A percentile compares a stretch with the other conserved stretches of the same genome.
Evolutionary conservation across 352 stramenopile species (phyloP).

Genomic region (Globisporangium apiculatum): DNA sequence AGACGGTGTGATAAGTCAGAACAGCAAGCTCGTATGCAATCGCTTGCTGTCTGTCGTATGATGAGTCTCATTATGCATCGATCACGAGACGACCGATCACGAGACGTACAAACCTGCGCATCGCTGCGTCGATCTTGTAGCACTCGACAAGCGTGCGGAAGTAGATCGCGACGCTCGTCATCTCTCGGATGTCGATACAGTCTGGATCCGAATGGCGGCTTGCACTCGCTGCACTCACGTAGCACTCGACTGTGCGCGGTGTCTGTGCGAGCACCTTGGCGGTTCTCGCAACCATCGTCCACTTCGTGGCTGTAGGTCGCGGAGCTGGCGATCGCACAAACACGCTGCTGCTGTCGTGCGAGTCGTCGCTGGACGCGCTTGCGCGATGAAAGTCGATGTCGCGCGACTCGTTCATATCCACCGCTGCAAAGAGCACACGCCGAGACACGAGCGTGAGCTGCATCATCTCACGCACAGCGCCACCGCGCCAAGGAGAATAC

Average conservation of each 20-base stretch:
- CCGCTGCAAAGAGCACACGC: not conserved
- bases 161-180: conserved; percentile 25
- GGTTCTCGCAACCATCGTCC: conserved; percentile 30
- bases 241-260: conserved; percentile 6
- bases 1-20: too few relatives aligned
- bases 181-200: conserved; percentile 5
- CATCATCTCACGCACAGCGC: not conserved
- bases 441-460: not conserved
- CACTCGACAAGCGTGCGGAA: conserved; percentile 39
- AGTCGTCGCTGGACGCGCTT: too few relatives aligned
- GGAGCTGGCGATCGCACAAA: too few relatives aligned
- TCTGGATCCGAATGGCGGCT: too few relatives aligned
- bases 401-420: too few relatives aligned
- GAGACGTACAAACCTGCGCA: not conserved
- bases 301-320: conserved; percentile 8
- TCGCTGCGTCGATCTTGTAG: conserved; percentile 34
- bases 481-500: not conserved
- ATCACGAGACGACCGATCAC: not conserved
- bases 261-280: conserved; percentile 12
- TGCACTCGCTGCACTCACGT: not conserved
- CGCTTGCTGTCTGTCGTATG: too few relatives aligned
- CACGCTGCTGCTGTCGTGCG: too few relatives aligned
- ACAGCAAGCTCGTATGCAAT: too few relatives aligned
- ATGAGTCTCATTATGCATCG: too few relatives aligned
- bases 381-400: too few relatives aligned